These are phyloP conservation scores for Hypoxylon fuscum DNA, from an alignment of 495 filamentous ascomycete genomes.

Conservation along the genomic window DNA sequence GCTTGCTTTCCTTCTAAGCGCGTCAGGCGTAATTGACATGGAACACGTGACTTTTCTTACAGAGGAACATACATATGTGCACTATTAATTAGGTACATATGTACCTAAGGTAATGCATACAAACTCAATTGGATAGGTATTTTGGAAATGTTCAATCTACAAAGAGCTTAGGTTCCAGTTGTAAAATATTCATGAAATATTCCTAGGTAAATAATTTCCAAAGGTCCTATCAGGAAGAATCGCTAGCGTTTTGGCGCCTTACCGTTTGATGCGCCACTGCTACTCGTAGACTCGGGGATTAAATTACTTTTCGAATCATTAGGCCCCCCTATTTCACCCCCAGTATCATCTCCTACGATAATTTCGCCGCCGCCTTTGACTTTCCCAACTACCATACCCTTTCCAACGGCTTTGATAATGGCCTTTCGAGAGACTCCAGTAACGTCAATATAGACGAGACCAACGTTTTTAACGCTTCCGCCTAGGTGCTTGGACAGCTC, in stretches of 20 bases:
- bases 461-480: conserved; percentile 92
- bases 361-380: conserved; percentile 89
- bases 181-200: no score
- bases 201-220: conserved; percentile 1
- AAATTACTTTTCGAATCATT: conserved; percentile 13
- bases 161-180: no score
- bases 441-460: conserved; percentile 97
- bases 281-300: conserved; percentile 29
- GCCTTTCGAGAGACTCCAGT: conserved; percentile 88
- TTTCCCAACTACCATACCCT: conserved; percentile 96
- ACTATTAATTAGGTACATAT: no score
- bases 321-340: conserved; percentile 45
- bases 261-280: conserved; percentile 19
- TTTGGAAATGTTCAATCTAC: no score
- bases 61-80: no score
- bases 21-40: conserved; percentile 24
- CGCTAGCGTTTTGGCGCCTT: conserved; percentile 30
- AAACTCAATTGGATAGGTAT: no score
- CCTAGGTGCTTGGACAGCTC: conserved; percentile 75
- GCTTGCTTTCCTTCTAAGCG: conserved; percentile 15
- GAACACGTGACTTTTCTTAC: conserved; percentile 3
- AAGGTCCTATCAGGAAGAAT: not conserved
- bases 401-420: conserved; percentile 90
- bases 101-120: no score
- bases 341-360: conserved; percentile 83